These are phyloP conservation scores for Trifolium subterraneum DNA, from an alignment of 306 rosid genomes.

Conservation along the genomic window DNA sequence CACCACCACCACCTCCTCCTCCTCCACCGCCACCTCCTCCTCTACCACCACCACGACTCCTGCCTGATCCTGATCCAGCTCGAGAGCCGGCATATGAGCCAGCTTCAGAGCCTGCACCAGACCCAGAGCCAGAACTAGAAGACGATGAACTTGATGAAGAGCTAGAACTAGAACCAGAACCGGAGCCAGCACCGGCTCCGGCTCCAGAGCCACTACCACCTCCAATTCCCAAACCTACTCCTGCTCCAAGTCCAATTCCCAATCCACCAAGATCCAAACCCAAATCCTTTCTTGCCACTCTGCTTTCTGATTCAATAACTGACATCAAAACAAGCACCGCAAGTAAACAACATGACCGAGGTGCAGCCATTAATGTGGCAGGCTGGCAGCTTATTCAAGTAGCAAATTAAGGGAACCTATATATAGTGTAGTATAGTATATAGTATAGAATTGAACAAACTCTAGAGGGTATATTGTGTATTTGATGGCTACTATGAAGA, in stretches of 20 bases:
- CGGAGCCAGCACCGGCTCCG: conserved; percentile 57
- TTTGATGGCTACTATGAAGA: conserved; percentile 28
- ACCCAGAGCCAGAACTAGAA: conserved; percentile 52
- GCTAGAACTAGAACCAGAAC: conserved; percentile 52
- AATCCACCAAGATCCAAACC: conserved; percentile 62
- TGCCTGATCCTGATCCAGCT: conserved; percentile 54
- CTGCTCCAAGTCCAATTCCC: conserved; percentile 59
- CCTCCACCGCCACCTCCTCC: conserved; percentile 33
- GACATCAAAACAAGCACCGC: conserved; percentile 47
- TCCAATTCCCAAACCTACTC: conserved; percentile 56
- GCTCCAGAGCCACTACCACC: conserved; percentile 59
- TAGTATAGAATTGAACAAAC: conserved; percentile 9
- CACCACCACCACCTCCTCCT: conserved; percentile 15
- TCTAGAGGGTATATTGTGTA: conserved; percentile 15
- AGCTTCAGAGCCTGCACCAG: conserved; percentile 55
- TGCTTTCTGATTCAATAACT: conserved; percentile 47
- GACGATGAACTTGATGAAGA: conserved; percentile 59
- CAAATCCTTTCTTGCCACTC: conserved; percentile 58
- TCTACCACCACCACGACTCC: conserved; percentile 23
- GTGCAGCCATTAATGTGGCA: conserved; percentile 46
- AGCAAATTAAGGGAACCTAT: background rate
- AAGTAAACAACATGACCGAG: conserved; percentile 44
- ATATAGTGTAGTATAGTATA: background rate
- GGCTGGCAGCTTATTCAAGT: no score
- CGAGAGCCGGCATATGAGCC: conserved; percentile 61